phyloP scores from a whole-genome alignment of 495 filamentous ascomycete species.

The Neurospora tetraspora region DNA sequence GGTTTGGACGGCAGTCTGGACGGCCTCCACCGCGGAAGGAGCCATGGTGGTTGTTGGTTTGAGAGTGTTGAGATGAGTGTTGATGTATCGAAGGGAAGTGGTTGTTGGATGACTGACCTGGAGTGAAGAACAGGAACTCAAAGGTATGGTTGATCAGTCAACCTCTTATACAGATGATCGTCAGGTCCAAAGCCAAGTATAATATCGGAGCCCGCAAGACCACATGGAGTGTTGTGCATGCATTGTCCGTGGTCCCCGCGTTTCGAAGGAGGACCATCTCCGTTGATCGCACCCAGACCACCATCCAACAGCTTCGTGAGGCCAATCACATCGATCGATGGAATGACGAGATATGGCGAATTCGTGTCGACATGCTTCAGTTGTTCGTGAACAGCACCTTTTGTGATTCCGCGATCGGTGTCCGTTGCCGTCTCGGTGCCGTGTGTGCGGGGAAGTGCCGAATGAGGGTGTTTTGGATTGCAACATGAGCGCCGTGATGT shows the following conservation, averaged over 20 bases:
- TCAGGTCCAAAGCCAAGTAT: background rate
- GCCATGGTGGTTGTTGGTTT: slow-evolving; percentile 13
- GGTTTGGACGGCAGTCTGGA: slow-evolving; percentile 5
- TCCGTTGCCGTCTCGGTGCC: background rate
- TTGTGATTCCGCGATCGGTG: background rate
- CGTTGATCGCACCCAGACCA: background rate
- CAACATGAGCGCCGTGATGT: background rate
- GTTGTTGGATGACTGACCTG: background rate
- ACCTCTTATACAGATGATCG: background rate
- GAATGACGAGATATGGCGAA: background rate
- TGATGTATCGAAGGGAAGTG: too few species aligned
- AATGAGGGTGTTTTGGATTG: background rate
- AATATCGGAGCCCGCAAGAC: background rate
- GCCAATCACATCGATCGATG: background rate
- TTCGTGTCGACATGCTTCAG: background rate
- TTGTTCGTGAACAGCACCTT: background rate
- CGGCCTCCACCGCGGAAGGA: slow-evolving; percentile 20
- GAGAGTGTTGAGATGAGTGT: background rate
- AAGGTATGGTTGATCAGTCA: background rate
- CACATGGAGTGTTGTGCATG: background rate
- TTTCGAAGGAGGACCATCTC: background rate
- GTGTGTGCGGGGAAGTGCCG: background rate
- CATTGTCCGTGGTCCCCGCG: background rate
- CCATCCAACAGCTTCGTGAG: background rate
- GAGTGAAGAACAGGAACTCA: background rate